Evolutionary conservation across 306 rosid species (phyloP).

Genomic region (Fragaria nilgerrensis): DNA sequence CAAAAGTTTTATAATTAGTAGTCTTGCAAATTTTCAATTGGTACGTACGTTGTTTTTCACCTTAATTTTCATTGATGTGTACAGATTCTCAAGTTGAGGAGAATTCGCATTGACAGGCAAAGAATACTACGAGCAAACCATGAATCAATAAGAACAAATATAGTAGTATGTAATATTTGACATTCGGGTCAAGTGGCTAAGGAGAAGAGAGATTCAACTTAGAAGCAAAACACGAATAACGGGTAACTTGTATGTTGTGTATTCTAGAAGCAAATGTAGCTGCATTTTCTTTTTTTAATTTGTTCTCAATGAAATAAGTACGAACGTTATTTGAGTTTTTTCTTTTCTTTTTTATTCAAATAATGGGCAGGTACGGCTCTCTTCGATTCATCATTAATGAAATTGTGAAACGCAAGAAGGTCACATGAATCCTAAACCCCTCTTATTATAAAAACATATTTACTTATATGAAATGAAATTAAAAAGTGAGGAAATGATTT

Average conservation of each 20-base stretch:
- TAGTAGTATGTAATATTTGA: background rate
- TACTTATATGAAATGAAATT: too few relatives aligned
- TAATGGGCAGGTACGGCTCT: too few relatives aligned
- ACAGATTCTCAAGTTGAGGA: constrained; percentile 2
- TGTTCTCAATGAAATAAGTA: background rate
- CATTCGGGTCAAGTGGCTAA: background rate
- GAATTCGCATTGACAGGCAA: background rate
- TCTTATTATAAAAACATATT: too few relatives aligned
- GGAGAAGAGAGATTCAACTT: background rate
- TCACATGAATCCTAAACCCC: too few relatives aligned
- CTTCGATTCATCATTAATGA: too few relatives aligned
- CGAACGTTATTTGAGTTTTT: too few relatives aligned
- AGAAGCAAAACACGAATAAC: background rate
- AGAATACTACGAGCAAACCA: background rate
- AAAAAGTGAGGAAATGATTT: too few relatives aligned
- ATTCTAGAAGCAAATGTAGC: background rate
- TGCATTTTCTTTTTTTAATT: background rate
- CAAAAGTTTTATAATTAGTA: background rate
- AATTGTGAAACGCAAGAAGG: too few relatives aligned
- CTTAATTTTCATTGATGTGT: background rate
- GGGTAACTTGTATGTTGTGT: background rate
- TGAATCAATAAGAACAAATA: background rate
- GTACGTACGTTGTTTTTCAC: background rate
- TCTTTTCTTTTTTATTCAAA: too few relatives aligned
- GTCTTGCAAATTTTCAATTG: background rate